phyloP scores from a whole-genome alignment of 352 stramenopile genomes.

The Aphanomyces invadans region DNA sequence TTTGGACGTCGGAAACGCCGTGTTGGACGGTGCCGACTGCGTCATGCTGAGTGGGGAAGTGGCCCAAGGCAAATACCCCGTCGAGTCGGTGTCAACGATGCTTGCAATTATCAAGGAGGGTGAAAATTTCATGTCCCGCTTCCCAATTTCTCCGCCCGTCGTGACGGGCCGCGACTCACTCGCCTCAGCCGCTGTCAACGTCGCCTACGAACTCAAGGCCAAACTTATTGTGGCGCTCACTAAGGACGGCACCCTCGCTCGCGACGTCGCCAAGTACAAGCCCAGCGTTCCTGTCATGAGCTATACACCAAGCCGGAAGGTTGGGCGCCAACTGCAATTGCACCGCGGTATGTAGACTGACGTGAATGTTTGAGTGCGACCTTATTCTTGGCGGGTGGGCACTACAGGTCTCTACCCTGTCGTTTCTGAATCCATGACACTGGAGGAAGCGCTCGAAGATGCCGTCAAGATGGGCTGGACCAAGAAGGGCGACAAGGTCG shows the following conservation, averaged over 20 bases:
- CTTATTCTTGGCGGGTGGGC: slow-evolving; percentile 26
- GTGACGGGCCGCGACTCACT: slow-evolving; percentile 77
- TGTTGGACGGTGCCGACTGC: slow-evolving; percentile 77
- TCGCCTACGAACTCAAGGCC: slow-evolving; percentile 73
- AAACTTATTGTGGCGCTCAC: slow-evolving; percentile 81
- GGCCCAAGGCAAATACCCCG: slow-evolving; percentile 82
- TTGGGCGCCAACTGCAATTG: slow-evolving; percentile 88
- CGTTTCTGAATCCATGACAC: slow-evolving; percentile 51
- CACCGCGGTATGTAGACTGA: slow-evolving; percentile 45
- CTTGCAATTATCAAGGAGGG: slow-evolving; percentile 89
- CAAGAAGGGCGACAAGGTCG: slow-evolving; percentile 79
- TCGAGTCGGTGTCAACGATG: slow-evolving; percentile 87
- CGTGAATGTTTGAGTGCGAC: slow-evolving; percentile 30
- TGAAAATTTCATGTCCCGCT: slow-evolving; percentile 53
- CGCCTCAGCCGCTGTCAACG: slow-evolving; percentile 78
- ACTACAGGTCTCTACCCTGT: slow-evolving; percentile 54
- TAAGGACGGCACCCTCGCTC: slow-evolving; percentile 70
- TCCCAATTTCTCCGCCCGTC: slow-evolving; percentile 52
- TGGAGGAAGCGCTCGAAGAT: slow-evolving; percentile 81
- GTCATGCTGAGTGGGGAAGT: slow-evolving; percentile 85
- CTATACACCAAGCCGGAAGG: slow-evolving; percentile 79
- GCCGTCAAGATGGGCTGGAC: slow-evolving; percentile 90
- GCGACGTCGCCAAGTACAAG: slow-evolving; percentile 86
- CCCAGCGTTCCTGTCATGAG: slow-evolving; percentile 89
- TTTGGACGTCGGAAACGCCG: slow-evolving; percentile 83